phyloP scores from a whole-genome alignment of 495 filamentous ascomycete species.

The Penicillium canescens region DNA sequence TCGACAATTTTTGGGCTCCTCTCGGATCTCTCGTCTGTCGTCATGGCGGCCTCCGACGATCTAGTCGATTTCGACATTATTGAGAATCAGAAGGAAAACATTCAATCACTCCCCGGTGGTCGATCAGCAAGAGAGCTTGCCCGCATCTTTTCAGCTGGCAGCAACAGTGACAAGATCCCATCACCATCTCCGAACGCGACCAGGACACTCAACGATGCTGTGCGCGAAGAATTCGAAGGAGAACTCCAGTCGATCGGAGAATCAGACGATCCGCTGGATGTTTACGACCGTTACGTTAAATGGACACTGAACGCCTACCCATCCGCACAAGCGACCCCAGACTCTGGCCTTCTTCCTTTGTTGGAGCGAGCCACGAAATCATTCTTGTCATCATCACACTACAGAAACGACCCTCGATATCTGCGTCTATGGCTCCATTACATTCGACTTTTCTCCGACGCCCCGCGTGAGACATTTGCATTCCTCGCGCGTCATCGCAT shows the following conservation, averaged over 20 bases:
- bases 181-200: constrained; percentile 67
- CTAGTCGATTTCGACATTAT: constrained; percentile 92
- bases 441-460: constrained; percentile 87
- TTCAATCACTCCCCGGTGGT: constrained; percentile 87
- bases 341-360: constrained; percentile 84
- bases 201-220: constrained; percentile 72
- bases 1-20: constrained; percentile 7
- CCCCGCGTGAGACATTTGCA: constrained; percentile 87
- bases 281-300: constrained; percentile 94
- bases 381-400: constrained; percentile 80
- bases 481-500: constrained; percentile 87
- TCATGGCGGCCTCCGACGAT: constrained; percentile 56
- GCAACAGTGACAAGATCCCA: constrained; percentile 45
- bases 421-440: constrained; percentile 92
- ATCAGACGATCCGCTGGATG: constrained; percentile 91
- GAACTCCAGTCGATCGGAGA: constrained; percentile 78
- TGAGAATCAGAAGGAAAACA: constrained; percentile 96
- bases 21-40: constrained; percentile 12
- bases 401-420: constrained; percentile 94
- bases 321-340: constrained; percentile 84
- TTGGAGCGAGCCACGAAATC: constrained; percentile 90
- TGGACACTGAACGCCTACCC: constrained; percentile 97
- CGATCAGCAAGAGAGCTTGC: constrained; percentile 88
- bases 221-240: constrained; percentile 80
- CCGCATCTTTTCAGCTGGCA: constrained; percentile 70